Conservation (phyloP, 139 green algal genomes). For the Coelastrella sp. region DNA sequence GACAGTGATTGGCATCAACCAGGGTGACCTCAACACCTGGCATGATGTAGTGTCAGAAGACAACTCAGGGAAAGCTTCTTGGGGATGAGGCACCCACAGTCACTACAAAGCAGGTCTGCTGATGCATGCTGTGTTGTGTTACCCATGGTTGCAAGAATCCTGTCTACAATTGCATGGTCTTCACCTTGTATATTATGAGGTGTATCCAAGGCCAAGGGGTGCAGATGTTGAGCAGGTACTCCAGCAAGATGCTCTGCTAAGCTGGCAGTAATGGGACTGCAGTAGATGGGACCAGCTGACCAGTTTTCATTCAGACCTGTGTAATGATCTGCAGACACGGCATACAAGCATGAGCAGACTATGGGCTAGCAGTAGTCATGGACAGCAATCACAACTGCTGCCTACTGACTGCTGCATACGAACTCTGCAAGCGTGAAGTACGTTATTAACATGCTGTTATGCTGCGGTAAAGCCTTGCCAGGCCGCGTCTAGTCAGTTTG, state of each 20-base stretch:
- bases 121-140: not conserved
- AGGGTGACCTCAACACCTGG: conserved; percentile 80
- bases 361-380: not conserved
- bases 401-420: too few relatives aligned
- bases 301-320: conserved; percentile 79
- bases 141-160: too few relatives aligned
- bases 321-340: conserved; percentile 82
- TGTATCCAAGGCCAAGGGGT: conserved; percentile 61
- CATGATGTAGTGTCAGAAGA: too few relatives aligned
- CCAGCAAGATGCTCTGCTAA: conserved; percentile 68
- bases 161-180: not conserved
- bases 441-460: too few relatives aligned
- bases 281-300: conserved; percentile 82
- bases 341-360: not conserved
- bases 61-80: too few relatives aligned
- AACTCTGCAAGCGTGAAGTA: too few relatives aligned
- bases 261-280: conserved; percentile 73
- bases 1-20: conserved; percentile 88
- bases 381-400: too few relatives aligned
- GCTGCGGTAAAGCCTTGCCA: too few relatives aligned
- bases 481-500: too few relatives aligned
- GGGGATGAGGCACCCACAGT: too few relatives aligned
- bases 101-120: not conserved
- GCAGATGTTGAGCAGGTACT: conserved; percentile 57
- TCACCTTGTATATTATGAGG: conserved; percentile 65